phyloP scores from a whole-genome alignment of 2,329 filamentous ascomycete species.

The Chrysoporthe austroafricana region DNA sequence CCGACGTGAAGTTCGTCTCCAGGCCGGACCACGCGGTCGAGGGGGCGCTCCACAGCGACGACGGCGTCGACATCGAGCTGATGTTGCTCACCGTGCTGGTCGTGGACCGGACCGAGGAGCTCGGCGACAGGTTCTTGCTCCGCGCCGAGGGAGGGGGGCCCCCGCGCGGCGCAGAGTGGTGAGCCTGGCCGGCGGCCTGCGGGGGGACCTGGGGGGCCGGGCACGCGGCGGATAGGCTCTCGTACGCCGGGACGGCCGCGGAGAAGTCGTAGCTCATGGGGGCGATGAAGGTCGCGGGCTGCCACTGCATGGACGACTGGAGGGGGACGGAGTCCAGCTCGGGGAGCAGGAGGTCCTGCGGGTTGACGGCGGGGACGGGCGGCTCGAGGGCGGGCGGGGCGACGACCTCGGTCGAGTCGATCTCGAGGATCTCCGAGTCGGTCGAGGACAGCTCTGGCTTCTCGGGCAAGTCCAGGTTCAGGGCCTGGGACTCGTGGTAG shows the following conservation, averaged over 20 bases:
- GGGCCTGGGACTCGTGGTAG: slow-evolving; percentile 49
- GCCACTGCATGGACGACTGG: slow-evolving; percentile 36
- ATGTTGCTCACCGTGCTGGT: slow-evolving; percentile 41
- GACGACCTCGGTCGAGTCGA: slow-evolving; percentile 52
- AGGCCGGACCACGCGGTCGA: slow-evolving; percentile 47
- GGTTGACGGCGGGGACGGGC: slow-evolving; percentile 36
- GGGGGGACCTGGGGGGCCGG: slow-evolving; percentile 8
- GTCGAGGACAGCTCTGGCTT: slow-evolving; percentile 52
- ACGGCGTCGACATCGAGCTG: slow-evolving; percentile 50
- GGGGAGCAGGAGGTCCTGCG: slow-evolving; percentile 37
- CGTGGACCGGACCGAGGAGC: slow-evolving; percentile 53
- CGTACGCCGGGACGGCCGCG: slow-evolving; percentile 14
- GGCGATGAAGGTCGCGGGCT: slow-evolving; percentile 27
- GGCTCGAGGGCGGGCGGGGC: slow-evolving; percentile 10
- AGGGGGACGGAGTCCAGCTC: slow-evolving; percentile 37
- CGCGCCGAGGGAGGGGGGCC: slow-evolving; percentile 34
- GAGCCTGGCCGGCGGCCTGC: slow-evolving; percentile 7
- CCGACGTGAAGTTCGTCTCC: slow-evolving; percentile 51
- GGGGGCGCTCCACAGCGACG: slow-evolving; percentile 48
- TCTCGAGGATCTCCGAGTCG: slow-evolving; percentile 51
- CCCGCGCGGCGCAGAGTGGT: slow-evolving; percentile 31
- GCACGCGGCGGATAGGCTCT: slow-evolving; percentile 6
- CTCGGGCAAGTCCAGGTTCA: slow-evolving; percentile 38
- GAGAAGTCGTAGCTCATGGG: slow-evolving; percentile 24
- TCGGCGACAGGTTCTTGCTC: slow-evolving; percentile 50